Evolutionary conservation across 441 rosid genomes (phyloP), one percentile per base, ranked within the genome.

Genomic region (Pelargonium citronellum): DNA sequence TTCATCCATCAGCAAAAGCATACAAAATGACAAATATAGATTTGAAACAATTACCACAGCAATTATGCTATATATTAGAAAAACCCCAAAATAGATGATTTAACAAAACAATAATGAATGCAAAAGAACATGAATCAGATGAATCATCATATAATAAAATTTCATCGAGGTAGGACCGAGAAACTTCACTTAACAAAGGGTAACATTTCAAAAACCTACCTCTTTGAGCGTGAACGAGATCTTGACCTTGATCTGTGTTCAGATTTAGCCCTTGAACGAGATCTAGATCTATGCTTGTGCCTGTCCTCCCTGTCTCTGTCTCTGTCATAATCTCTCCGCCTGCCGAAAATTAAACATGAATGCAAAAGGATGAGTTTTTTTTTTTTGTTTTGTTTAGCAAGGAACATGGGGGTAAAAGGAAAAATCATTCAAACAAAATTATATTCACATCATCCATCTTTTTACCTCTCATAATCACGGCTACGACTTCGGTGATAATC

Each of bases 201-300:
- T 12, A 7, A 2, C 53, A 47, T 47, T 47, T 47, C 53, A 6
- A 53, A 17, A 74, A 6, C 15, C 57, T 83, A 92, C 99, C 95
- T 92, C 86, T 91, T 92, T 0, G 99, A 93, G 43, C 86, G 87
- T 10, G 95, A 81, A 39, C 83, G 89, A 68, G 92, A 88, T 0
- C 90, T 85, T 1, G 98, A 91, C 77, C 84, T 86, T 75, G 97
- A 78, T 79, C 89, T 85, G 8, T 73, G 93, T 46, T 86, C 87
- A 57, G 97, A 91, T 79, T 81, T 87, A 71, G 55, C 91, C 74
- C 47, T 82, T 39, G 92, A 88, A 30, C 63, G 86, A 66, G 96
- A 91, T 13, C 70, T 77, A 58, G 93, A 89, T 17, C 66, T 75
- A 15, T n/a, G 91, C 69, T 80, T 84, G 34, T 86, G 90, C 78